Conservation (phyloP, 176 grass and related monocot species). For the Phoenix roebelenii region DNA sequence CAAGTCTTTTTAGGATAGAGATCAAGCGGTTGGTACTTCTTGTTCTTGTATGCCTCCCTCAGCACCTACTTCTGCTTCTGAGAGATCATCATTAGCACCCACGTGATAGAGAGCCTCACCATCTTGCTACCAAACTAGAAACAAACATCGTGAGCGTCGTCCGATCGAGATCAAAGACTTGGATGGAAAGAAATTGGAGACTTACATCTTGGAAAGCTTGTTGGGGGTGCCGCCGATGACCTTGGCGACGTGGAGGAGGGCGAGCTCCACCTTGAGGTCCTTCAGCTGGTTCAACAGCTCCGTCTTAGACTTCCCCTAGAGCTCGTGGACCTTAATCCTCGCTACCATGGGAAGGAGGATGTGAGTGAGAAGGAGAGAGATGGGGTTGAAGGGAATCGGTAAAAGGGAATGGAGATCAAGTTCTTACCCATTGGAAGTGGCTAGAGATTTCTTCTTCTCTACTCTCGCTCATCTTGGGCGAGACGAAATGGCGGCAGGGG, state of each 20-base stretch:
- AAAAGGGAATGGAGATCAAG: too few species aligned
- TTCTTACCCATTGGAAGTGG: too few species aligned
- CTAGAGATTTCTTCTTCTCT: too few species aligned
- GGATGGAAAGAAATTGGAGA: too few species aligned
- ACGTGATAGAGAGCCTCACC: constrained; percentile 7
- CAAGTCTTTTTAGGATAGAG: constrained; percentile 11
- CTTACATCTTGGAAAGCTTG: constrained; percentile 12
- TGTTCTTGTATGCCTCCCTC: constrained; percentile 4
- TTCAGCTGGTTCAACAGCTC: constrained; percentile 1
- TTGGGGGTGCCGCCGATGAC: constrained; percentile 7
- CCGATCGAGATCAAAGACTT: too few species aligned
- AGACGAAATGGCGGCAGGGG: too few species aligned
- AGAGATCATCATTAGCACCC: constrained; percentile 8
- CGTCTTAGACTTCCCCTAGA: constrained; percentile 1
- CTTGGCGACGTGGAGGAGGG: constrained; percentile 11
- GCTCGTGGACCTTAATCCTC: constrained; percentile 14
- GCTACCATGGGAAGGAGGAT: not conserved
- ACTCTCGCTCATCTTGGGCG: too few species aligned
- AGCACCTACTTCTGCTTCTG: constrained; percentile 12
- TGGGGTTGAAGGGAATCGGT: too few species aligned
- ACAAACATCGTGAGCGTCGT: too few species aligned
- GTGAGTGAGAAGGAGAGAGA: too few species aligned
- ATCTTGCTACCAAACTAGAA: constrained; percentile 1
- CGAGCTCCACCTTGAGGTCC: constrained; percentile 9
- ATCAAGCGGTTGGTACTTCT: not conserved